Evolutionary conservation across 2,329 filamentous ascomycete genomes (phyloP).

Genomic region (Corynespora cassiicola): DNA sequence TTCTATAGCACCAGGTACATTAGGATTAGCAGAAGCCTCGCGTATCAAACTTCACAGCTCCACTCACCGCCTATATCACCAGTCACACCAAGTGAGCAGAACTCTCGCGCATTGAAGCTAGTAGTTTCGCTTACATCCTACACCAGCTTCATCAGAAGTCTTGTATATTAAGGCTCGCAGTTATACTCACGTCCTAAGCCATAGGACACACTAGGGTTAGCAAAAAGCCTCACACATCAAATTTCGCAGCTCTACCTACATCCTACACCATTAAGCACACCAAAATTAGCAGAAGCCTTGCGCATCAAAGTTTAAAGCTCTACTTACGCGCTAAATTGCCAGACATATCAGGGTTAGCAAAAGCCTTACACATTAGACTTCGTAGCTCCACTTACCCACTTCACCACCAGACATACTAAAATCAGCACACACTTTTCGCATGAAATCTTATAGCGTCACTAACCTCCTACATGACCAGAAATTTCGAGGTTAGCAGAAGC

Average conservation of each 20-base stretch:
- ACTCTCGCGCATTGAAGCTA: no score
- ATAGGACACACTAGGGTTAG: conserved; percentile 3
- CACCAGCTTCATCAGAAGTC: conserved; percentile 8
- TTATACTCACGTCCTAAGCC: conserved; percentile 4
- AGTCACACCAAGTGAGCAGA: no score
- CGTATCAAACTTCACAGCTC: conserved; percentile 1
- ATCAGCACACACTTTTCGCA: no score
- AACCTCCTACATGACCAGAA: no score
- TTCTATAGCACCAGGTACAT: conserved; percentile 9
- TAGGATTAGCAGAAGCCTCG: conserved; percentile 6
- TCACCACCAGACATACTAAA: no score
- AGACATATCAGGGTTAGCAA: no score
- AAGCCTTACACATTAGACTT: no score
- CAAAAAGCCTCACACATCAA: conserved; percentile 4
- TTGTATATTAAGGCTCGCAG: conserved; percentile 4
- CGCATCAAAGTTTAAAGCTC: conserved; percentile 3
- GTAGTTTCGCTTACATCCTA: conserved; percentile 1
- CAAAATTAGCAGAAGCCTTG: conserved; percentile 10
- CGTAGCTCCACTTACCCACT: no score
- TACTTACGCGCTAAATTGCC: conserved; percentile 16
- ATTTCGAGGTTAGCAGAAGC: no score
- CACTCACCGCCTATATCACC: conserved; percentile 7
- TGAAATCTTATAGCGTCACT: no score
- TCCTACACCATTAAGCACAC: conserved; percentile 6
- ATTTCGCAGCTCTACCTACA: conserved; percentile 8